phyloP scores from a whole-genome alignment of 2,329 filamentous ascomycete species.

The Dothiorella sarmentorum region DNA sequence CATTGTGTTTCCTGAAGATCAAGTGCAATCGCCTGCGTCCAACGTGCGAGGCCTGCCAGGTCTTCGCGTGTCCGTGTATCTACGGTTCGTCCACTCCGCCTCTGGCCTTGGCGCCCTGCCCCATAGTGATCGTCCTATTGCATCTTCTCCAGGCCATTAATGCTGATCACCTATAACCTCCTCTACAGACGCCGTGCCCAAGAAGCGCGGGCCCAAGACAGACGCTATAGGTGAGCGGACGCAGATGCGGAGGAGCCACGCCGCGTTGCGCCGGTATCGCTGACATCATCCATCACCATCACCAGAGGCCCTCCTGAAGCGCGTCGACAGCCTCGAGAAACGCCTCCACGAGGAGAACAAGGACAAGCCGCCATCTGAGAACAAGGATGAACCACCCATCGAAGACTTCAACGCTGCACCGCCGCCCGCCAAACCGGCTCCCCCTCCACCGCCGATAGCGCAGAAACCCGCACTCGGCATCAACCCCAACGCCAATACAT shows the following conservation, averaged over 20 bases:
- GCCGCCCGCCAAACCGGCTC: slow-evolving; percentile 5
- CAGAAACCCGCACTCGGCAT: slow-evolving; percentile 7
- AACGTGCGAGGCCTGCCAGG: slow-evolving; percentile 82
- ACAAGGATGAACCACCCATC: neutral
- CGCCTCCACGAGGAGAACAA: slow-evolving; percentile 60
- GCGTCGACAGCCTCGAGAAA: slow-evolving; percentile 81
- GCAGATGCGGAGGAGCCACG: slow-evolving; percentile 6
- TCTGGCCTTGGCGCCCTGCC: slow-evolving; percentile 7
- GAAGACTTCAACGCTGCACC: slow-evolving; percentile 15
- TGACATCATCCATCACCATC: neutral
- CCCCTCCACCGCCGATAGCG: neutral
- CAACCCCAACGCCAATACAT: neutral
- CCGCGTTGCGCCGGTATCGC: neutral
- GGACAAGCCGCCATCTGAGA: slow-evolving; percentile 33
- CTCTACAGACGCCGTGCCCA: slow-evolving; percentile 74
- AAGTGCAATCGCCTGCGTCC: slow-evolving; percentile 86
- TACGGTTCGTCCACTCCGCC: slow-evolving; percentile 60
- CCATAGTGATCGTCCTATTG: slow-evolving; percentile 17
- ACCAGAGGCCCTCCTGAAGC: slow-evolving; percentile 64
- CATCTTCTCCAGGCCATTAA: neutral
- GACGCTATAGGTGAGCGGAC: slow-evolving; percentile 65
- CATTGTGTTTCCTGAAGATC: slow-evolving; percentile 56
- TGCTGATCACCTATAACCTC: slow-evolving; percentile 16
- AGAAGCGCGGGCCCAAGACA: slow-evolving; percentile 86
- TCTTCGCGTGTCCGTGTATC: slow-evolving; percentile 83